phyloP scores from a whole-genome alignment of 1,284 basidiomycete genomes.

The Schizophyllum amplum region DNA sequence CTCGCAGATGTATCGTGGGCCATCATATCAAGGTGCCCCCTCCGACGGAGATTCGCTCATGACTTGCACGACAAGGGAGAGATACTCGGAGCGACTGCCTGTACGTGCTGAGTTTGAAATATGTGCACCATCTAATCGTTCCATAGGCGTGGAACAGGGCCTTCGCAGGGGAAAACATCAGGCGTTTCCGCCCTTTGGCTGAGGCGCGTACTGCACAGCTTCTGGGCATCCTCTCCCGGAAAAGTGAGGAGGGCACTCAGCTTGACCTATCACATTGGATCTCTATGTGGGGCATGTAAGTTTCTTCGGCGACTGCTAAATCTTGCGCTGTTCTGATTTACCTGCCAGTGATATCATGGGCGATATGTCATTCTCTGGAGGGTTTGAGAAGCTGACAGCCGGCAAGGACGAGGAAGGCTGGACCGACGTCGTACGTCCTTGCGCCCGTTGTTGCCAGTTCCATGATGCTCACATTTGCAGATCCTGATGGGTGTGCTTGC shows the following conservation, averaged over 20 bases:
- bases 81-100: not conserved
- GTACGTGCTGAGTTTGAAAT: not conserved
- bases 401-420: conserved; percentile 25
- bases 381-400: conserved; percentile 30
- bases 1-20: not conserved
- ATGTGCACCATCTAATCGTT: not conserved
- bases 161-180: not conserved
- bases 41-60: not conserved
- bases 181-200: not conserved
- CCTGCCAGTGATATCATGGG: conserved; percentile 12
- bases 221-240: not conserved
- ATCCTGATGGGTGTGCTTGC: not conserved
- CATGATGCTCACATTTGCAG: not conserved
- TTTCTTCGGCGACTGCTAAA: conserved; percentile 9
- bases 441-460: too few relatives aligned
- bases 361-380: conserved; percentile 26
- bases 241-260: not conserved
- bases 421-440: not conserved
- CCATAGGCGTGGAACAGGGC: not conserved
- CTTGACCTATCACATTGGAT: conserved; percentile 34
- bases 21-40: not conserved
- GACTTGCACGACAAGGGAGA: not conserved
- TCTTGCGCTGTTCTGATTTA: conserved; percentile 3
- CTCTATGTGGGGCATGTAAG: conserved; percentile 18
- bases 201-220: not conserved